Base-by-base conservation (phyloP, 1,284 basidiomycete genomes). In the Vanrija pseudolonga region DNA sequence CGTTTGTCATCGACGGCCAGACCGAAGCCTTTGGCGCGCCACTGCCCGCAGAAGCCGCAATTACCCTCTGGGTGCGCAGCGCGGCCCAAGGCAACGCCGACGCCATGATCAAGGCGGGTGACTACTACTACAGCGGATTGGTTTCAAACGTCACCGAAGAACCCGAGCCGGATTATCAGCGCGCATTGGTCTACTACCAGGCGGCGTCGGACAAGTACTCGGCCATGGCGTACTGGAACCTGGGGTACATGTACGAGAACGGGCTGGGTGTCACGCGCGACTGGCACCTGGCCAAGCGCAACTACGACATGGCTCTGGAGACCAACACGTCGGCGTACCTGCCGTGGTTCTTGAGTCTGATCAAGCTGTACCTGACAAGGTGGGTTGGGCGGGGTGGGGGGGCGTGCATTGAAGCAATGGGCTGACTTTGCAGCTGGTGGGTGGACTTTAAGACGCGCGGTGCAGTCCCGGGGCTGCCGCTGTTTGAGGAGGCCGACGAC, bases 161-260 rank as follows among this genome's bases (percentile, higher is more conserved):
- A 28, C 80, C 83, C 15, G 81, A 84, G 63, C 73, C 79, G 2
- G 76, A 82, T 28, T 84, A 85, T 70, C 89, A 91, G 69, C 91
- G 91, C 64, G 96, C 96, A 0, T 90, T 89, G 0, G 85, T 85
- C 17, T 97, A 91, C 73, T 98, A 98, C 71, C 91, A 91, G 68
- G 87, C 89, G 24, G 76, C 91, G 6, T 90, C 90, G 3, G 91
- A 94, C 63, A 93, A 90, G 2, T 68, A 87, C 57, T 95, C 90
- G 63, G 90, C 94, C 1, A 81, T 98, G 63, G 94, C 95, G 3
- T 92, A 95, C 85, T 98, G 94, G 93, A 97, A 97, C 69, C 77
- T 98, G 23, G 96, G 95, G 1, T 97, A 89, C 89, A 96, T 98
- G 92, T 97, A 98, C 73, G 95, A 98, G 78, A 89, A 92, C 66